Conservation (phyloP, 2,329 filamentous ascomycete genomes). For the Colletotrichum neosansevieriae region DNA sequence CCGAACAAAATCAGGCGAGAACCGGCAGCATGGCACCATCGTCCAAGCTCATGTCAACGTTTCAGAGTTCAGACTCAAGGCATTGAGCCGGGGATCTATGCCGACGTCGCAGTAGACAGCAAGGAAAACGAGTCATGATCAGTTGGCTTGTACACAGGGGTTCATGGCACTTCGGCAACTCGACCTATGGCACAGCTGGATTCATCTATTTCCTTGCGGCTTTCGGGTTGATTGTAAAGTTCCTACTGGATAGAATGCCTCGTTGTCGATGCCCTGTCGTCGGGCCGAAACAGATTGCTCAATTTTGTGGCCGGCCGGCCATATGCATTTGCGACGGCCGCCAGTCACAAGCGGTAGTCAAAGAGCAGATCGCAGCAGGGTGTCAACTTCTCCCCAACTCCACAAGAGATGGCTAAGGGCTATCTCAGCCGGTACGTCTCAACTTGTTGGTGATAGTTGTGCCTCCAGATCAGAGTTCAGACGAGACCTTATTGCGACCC, state of each 20-base stretch:
- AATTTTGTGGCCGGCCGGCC: conserved; percentile 9
- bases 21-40: neutral
- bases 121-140: conserved; percentile 1
- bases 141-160: neutral
- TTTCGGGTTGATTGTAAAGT: neutral
- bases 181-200: conserved; percentile 3
- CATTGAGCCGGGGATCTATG: neutral
- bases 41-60: conserved; percentile 5
- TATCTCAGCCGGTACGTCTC: too few species aligned
- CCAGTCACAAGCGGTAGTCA: conserved; percentile 1
- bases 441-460: too few species aligned
- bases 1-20: neutral
- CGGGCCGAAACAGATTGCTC: conserved; percentile 18
- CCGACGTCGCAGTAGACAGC: neutral
- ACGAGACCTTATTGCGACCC: too few species aligned
- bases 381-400: neutral
- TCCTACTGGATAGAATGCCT: conserved; percentile 1
- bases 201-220: conserved; percentile 9
- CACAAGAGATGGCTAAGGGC: too few species aligned
- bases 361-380: conserved; percentile 10
- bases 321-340: neutral
- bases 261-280: neutral
- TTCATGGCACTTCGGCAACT: neutral
- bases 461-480: too few species aligned
- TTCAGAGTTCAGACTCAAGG: neutral